Evolutionary conservation across 2,329 filamentous ascomycete genomes (phyloP).

Genomic region (Polytolypa hystricis): DNA sequence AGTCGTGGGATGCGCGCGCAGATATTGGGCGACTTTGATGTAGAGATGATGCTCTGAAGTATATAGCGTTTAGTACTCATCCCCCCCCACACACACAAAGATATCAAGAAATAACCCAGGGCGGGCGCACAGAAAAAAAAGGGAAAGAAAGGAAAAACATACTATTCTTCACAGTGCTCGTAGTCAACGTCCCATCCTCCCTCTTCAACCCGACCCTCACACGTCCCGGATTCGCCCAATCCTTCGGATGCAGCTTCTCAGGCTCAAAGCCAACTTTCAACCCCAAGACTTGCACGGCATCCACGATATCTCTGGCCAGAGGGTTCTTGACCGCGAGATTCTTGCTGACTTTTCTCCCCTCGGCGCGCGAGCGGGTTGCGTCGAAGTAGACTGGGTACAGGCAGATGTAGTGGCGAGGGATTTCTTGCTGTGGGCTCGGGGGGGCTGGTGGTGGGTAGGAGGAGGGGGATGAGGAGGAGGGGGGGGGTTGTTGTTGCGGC

Average conservation of each 20-base stretch:
- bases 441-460: constrained; percentile 21
- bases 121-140: background rate
- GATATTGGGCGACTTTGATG: constrained; percentile 63
- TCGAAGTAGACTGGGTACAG: constrained; percentile 97
- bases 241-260: constrained; percentile 84
- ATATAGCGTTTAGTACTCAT: constrained; percentile 1
- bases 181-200: constrained; percentile 39
- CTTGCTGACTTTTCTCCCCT: constrained; percentile 68
- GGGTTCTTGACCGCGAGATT: constrained; percentile 71
- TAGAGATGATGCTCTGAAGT: constrained; percentile 71
- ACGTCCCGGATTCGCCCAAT: constrained; percentile 93
- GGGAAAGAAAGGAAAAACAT: constrained; percentile 19
- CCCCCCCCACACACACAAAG: background rate
- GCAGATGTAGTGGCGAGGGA: constrained; percentile 68
- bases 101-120: constrained; percentile 1
- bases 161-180: constrained; percentile 53
- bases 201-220: constrained; percentile 64
- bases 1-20: constrained; percentile 67
- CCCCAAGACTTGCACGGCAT: constrained; percentile 65
- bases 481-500: constrained; percentile 17
- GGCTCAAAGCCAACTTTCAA: constrained; percentile 64
- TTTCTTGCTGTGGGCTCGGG: constrained; percentile 40
- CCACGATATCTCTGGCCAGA: constrained; percentile 77
- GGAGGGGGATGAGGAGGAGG: constrained; percentile 36
- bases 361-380: constrained; percentile 49